phyloP scores from a whole-genome alignment of 2,329 filamentous ascomycete genomes.

The Cladosporium cucumerinum region DNA sequence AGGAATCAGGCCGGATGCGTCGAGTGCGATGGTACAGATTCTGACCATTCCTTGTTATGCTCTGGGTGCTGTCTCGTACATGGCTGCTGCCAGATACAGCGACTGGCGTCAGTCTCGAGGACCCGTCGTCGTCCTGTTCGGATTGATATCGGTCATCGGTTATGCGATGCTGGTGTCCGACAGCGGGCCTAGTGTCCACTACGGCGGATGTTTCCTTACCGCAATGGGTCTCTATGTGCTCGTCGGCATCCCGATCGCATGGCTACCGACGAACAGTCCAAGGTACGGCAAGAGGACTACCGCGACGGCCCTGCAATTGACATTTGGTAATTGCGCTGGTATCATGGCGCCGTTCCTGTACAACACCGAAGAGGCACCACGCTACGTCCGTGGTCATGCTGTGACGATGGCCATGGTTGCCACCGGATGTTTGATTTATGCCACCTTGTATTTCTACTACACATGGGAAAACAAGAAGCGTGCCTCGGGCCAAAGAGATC shows the following conservation, averaged over 20 bases:
- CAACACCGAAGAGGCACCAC: conserved; percentile 42
- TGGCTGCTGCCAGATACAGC: conserved; percentile 62
- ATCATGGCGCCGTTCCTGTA: conserved; percentile 63
- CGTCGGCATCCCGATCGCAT: conserved; percentile 55
- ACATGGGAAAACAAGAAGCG: conserved; percentile 38
- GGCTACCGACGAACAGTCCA: conserved; percentile 63
- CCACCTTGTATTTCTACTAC: conserved; percentile 38
- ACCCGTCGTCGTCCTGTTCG: conserved; percentile 62
- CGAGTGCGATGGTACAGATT: conserved; percentile 64
- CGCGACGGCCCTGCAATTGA: conserved; percentile 68
- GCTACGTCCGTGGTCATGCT: conserved; percentile 51
- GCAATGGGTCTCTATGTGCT: conserved; percentile 67
- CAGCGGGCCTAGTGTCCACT: conserved; percentile 60
- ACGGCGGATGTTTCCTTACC: conserved; percentile 74
- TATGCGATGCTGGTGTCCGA: conserved; percentile 61
- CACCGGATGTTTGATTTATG: neutral
- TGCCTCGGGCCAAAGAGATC: conserved; percentile 60
- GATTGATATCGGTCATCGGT: conserved; percentile 48
- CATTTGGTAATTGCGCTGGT: conserved; percentile 66
- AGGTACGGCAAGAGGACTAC: conserved; percentile 74
- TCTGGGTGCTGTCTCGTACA: conserved; percentile 66
- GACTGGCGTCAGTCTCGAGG: conserved; percentile 66
- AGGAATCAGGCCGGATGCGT: conserved; percentile 60
- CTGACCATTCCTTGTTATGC: conserved; percentile 77
- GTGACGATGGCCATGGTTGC: conserved; percentile 51